These are phyloP conservation scores for Saccharomycopsis schoenii DNA, from an alignment of 805 yeast species.

Conservation along the genomic window DNA sequence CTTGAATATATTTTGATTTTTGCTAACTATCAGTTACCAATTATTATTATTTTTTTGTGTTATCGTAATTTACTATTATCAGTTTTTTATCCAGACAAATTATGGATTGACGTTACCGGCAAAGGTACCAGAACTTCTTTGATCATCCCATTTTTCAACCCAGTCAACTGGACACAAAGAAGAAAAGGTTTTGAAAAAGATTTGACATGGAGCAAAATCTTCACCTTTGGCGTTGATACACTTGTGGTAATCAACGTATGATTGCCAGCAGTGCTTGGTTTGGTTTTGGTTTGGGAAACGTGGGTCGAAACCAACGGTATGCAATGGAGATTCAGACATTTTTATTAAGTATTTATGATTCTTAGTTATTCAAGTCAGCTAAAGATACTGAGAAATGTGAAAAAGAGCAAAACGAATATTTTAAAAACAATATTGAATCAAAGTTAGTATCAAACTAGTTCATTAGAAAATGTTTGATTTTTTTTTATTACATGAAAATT, in stretches of 20 bases:
- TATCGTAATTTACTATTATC: too few species aligned
- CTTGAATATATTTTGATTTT: too few species aligned
- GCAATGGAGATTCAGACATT: slow-evolving; percentile 38
- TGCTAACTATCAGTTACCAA: too few species aligned
- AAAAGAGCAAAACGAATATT: too few species aligned
- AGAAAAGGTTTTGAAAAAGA: slow-evolving; percentile 83
- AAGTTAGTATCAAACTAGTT: neutral
- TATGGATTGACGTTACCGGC: slow-evolving; percentile 37
- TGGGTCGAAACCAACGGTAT: slow-evolving; percentile 73
- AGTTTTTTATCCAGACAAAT: too few species aligned
- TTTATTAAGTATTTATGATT: neutral
- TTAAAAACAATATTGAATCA: too few species aligned
- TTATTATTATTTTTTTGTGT: too few species aligned
- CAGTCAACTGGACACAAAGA: slow-evolving; percentile 79
- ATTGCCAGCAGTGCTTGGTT: slow-evolving; percentile 97
- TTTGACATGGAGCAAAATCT: slow-evolving; percentile 95
- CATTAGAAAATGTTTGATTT: too few species aligned
- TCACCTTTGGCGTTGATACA: slow-evolving; percentile 96
- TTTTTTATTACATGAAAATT: neutral
- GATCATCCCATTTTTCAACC: slow-evolving; percentile 84
- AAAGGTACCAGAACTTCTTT: slow-evolving; percentile 54
- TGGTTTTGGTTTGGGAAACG: slow-evolving; percentile 97
- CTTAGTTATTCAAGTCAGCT: neutral
- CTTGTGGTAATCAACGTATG: slow-evolving; percentile 95
- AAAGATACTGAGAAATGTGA: neutral